These are phyloP conservation scores for Globisporangium rhizosaccharum DNA, from an alignment of 352 stramenopile genomes.

Conservation along the genomic window DNA sequence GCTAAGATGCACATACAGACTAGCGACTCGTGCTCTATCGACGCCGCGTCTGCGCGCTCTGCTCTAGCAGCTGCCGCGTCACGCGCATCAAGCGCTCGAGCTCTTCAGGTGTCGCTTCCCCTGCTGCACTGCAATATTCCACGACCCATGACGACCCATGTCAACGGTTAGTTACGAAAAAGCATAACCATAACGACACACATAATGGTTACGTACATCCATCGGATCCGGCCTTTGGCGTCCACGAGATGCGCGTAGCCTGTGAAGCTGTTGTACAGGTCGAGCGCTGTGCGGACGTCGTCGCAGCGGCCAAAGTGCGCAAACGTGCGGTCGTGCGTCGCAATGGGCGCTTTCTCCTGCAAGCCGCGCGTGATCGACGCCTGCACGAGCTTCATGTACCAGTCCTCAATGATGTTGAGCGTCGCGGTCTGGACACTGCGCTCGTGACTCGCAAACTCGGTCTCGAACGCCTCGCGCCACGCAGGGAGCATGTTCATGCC, in stretches of 20 bases:
- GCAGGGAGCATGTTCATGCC: constrained; percentile 74
- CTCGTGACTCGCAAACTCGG: constrained; percentile 26
- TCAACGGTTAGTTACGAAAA: background rate
- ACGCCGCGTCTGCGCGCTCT: constrained; percentile 29
- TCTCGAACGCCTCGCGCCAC: constrained; percentile 63
- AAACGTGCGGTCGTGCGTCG: constrained; percentile 48
- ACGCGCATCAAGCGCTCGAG: constrained; percentile 51
- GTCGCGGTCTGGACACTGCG: constrained; percentile 49
- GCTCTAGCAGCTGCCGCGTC: constrained; percentile 50
- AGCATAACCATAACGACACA: background rate
- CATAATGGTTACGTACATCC: constrained; percentile 55
- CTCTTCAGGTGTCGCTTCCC: constrained; percentile 56
- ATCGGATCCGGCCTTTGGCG: constrained; percentile 73
- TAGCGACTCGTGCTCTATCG: constrained; percentile 15
- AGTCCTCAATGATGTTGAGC: constrained; percentile 86
- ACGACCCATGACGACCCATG: background rate
- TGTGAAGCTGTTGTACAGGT: constrained; percentile 86
- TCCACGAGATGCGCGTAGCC: constrained; percentile 80
- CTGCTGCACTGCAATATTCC: constrained; percentile 38
- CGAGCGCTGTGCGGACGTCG: constrained; percentile 72
- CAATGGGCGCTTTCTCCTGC: constrained; percentile 37
- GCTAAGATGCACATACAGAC: background rate
- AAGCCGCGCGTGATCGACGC: constrained; percentile 61
- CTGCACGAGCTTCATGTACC: constrained; percentile 85
- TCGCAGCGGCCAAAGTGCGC: constrained; percentile 75